phyloP scores from a whole-genome alignment of 1,284 basidiomycete genomes.

The Anthracocystis walkeri region DNA sequence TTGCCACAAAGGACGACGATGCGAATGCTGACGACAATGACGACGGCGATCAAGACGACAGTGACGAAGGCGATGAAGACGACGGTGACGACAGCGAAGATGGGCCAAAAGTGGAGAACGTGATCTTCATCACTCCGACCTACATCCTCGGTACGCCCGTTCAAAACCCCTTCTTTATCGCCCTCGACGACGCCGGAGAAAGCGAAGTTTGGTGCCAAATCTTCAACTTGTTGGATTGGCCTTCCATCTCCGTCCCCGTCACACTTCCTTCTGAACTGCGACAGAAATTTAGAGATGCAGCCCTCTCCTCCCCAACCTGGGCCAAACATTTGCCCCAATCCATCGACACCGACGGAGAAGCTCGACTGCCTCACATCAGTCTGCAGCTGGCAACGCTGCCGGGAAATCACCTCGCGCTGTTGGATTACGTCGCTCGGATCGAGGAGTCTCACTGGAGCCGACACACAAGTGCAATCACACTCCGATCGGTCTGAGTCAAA shows the following conservation, averaged over 20 bases:
- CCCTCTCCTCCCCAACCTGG: slow-evolving; percentile 2
- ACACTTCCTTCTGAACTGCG: not conserved
- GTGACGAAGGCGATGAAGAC: not conserved
- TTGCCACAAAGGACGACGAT: not conserved
- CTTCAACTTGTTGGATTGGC: slow-evolving; percentile 47
- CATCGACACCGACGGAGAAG: not conserved
- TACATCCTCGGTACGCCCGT: slow-evolving; percentile 28
- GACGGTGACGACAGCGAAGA: not conserved
- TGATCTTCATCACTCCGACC: slow-evolving; percentile 38
- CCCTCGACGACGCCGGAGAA: slow-evolving; percentile 17
- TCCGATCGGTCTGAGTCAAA: not conserved
- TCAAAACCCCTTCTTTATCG: slow-evolving; percentile 5
- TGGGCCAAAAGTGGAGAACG: slow-evolving; percentile 1
- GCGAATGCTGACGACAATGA: not conserved
- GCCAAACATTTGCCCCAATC: slow-evolving; percentile 8
- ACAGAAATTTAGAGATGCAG: not conserved
- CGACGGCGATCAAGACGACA: not conserved
- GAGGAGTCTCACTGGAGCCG: not conserved
- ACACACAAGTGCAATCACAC: too few relatives aligned
- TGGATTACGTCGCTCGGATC: slow-evolving; percentile 23
- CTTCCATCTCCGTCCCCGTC: slow-evolving; percentile 30
- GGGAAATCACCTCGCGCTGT: slow-evolving; percentile 17
- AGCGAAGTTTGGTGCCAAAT: slow-evolving; percentile 45
- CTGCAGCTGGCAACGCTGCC: slow-evolving; percentile 34
- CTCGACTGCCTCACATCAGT: slow-evolving; percentile 17